Percentiles rank a stretch among this genome's conserved stretches.
Conservation (phyloP, 768 basidiomycete species). For the Coprinopsis strossmayeri region DNA sequence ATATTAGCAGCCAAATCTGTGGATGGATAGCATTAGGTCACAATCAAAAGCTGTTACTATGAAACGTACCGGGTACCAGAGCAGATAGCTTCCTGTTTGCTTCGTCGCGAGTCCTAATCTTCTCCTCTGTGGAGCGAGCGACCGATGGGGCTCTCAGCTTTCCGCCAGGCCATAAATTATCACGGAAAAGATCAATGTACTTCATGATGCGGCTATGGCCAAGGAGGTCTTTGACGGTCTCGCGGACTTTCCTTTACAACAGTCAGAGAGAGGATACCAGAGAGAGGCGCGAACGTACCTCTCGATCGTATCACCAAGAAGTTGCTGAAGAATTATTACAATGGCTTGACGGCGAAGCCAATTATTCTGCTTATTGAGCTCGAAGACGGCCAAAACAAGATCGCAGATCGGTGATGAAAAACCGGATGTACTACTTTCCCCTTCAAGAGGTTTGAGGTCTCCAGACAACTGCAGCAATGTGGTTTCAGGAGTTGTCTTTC, state of each 20-base stretch:
- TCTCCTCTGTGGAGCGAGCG: slow-evolving; percentile 79
- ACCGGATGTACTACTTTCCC: slow-evolving; percentile 81
- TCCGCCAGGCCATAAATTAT: slow-evolving; percentile 84
- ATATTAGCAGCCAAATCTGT: slow-evolving; percentile 93
- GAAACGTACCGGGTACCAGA: slow-evolving; percentile 74
- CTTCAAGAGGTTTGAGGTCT: slow-evolving; percentile 75
- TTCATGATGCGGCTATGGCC: slow-evolving; percentile 67
- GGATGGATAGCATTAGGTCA: slow-evolving; percentile 3
- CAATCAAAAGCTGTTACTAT: neutral
- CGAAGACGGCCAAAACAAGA: slow-evolving; percentile 86
- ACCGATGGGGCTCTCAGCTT: slow-evolving; percentile 50
- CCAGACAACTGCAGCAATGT: slow-evolving; percentile 68
- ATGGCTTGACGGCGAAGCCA: slow-evolving; percentile 96
- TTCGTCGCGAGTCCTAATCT: slow-evolving; percentile 70
- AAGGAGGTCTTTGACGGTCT: slow-evolving; percentile 56
- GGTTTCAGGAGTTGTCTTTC: slow-evolving; percentile 59
- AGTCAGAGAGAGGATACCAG: too few relatives aligned
- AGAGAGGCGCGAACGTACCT: too few relatives aligned
- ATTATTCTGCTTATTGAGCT: slow-evolving; percentile 92
- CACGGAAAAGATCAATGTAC: slow-evolving; percentile 60
- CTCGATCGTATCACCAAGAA: slow-evolving; percentile 93
- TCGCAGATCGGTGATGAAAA: slow-evolving; percentile 96
- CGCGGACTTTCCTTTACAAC: slow-evolving; percentile 93
- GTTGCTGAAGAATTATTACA: slow-evolving; percentile 93
- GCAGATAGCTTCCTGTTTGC: slow-evolving; percentile 88